These are phyloP conservation scores for Leccinum obscurum DNA, from an alignment of 768 basidiomycete species.

Conservation along the genomic window DNA sequence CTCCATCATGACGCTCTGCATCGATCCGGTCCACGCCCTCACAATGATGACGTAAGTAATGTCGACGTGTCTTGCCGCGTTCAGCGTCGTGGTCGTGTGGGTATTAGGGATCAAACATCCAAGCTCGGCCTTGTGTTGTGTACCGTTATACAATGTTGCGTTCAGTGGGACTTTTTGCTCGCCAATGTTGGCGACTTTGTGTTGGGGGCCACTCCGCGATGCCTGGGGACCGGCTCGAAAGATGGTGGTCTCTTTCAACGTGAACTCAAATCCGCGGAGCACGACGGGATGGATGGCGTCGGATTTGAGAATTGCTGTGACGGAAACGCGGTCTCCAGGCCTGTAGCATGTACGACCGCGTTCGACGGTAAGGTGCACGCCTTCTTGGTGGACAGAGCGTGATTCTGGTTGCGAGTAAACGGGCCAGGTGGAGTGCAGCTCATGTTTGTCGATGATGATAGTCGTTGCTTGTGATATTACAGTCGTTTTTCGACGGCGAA, in stretches of 20 bases:
- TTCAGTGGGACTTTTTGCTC: constrained; percentile 75
- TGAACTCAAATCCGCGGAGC: constrained; percentile 82
- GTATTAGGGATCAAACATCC: constrained; percentile 65
- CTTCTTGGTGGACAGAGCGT: constrained; percentile 64
- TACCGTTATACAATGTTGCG: constrained; percentile 71
- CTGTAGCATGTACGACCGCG: constrained; percentile 81
- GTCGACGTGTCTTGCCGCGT: constrained; percentile 81
- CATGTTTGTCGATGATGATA: constrained; percentile 90
- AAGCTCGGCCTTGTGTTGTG: constrained; percentile 71
- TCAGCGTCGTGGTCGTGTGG: constrained; percentile 80
- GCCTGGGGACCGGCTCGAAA: constrained; percentile 64
- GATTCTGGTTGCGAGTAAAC: constrained; percentile 79
- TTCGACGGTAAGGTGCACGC: constrained; percentile 72
- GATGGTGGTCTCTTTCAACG: constrained; percentile 73
- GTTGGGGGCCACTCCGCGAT: constrained; percentile 55
- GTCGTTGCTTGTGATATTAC: constrained; percentile 65
- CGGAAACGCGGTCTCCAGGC: constrained; percentile 76
- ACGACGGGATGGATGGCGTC: constrained; percentile 67
- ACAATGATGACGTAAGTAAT: constrained; percentile 78
- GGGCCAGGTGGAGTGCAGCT: constrained; percentile 92
- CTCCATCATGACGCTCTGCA: constrained; percentile 64
- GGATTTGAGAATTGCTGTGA: constrained; percentile 72
- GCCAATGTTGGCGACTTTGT: constrained; percentile 52
- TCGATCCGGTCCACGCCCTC: constrained; percentile 74
- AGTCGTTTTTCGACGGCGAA: constrained; percentile 75